Conservation (phyloP, 2,329 filamentous ascomycete species). For the Diplodia mutila region DNA sequence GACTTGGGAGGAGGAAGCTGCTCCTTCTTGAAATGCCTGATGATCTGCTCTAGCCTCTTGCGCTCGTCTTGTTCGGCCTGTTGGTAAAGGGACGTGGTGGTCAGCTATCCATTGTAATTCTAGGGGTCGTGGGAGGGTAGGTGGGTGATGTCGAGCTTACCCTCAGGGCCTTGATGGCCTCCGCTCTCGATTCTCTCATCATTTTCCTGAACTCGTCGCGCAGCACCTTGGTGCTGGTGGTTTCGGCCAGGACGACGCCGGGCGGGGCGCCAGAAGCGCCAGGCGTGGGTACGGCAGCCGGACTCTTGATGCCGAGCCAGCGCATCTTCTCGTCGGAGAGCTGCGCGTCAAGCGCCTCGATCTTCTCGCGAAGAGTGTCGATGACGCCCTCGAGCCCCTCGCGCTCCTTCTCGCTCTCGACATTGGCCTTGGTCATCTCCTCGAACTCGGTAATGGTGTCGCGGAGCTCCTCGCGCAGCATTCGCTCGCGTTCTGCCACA, state of each 20-base stretch:
- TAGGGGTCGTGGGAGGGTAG: too few species aligned
- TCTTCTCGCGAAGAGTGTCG: constrained; percentile 66
- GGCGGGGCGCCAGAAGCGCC: constrained; percentile 34
- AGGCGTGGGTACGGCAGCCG: constrained; percentile 40
- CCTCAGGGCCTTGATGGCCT: constrained; percentile 66
- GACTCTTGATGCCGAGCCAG: constrained; percentile 65
- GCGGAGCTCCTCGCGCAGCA: constrained; percentile 66
- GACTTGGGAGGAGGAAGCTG: constrained; percentile 27
- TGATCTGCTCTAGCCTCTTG: constrained; percentile 65
- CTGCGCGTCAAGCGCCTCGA: constrained; percentile 65
- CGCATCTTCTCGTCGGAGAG: constrained; percentile 69
- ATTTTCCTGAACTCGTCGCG: constrained; percentile 80
- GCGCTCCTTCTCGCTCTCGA: constrained; percentile 73
- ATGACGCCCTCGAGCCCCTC: constrained; percentile 66
- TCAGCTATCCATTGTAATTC: constrained; percentile 33
- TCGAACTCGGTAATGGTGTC: constrained; percentile 73
- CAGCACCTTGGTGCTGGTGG: constrained; percentile 69
- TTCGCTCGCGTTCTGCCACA: constrained; percentile 44
- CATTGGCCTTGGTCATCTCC: constrained; percentile 68
- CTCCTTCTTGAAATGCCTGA: constrained; percentile 58
- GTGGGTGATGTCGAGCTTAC: constrained; percentile 44
- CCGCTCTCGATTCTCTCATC: constrained; percentile 72
- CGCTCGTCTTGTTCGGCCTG: constrained; percentile 75
- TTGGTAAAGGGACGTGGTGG: constrained; percentile 4
- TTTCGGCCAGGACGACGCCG: constrained; percentile 47